Evolutionary conservation across 73 alveolate species (phyloP), one percentile per base, ranked within the genome.

Genomic region (Stentor coeruleus): DNA sequence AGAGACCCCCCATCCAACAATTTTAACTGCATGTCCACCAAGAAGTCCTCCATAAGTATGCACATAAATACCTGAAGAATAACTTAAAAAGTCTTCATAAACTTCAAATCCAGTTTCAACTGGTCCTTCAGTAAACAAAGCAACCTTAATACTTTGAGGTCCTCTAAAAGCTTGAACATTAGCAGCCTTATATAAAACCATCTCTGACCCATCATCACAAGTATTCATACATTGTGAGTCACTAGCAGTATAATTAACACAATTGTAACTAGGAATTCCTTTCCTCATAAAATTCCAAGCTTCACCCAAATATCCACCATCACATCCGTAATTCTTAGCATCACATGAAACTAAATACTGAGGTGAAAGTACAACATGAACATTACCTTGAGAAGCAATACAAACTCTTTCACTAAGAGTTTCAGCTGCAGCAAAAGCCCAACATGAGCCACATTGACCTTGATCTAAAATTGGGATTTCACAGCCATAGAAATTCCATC

Each of bases 341-440:
- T 92, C 97, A 77, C 97, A 92, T 35, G 91, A 74, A 26, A 92
- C 95, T 37, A 89, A 57, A 85, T 86, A 84, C 84, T 92, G 93
- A 26, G 93, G 93, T n/a, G n/a, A n/a, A n/a, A n/a, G n/a, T n/a
- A n/a, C n/a, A 4, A 86, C 90, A 74, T 87, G 59, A 3, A 35
- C 66, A 6, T 28, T 73, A 2, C 93, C 96, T 6, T 84, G 81
- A 20, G 94, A 59, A 31, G 84, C 85, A 74, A 96, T 96, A 84
- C 98, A 95, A 74, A 86, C 83, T 89, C 99, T 94, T 89, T 96
- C 99, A 76, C 96, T 90, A 88, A 96, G 85, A 4, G 98, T 89
- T 77, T 95, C 99, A n/a, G 93, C 95, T 20, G 98, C 94, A 6
- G 96, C 99, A 84, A 96, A 94, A 36, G 99, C 99, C 99, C 99